Base-by-base conservation (phyloP, 1,139 yeast species). In the Hyphopichia wangnamkhiaoensis region DNA sequence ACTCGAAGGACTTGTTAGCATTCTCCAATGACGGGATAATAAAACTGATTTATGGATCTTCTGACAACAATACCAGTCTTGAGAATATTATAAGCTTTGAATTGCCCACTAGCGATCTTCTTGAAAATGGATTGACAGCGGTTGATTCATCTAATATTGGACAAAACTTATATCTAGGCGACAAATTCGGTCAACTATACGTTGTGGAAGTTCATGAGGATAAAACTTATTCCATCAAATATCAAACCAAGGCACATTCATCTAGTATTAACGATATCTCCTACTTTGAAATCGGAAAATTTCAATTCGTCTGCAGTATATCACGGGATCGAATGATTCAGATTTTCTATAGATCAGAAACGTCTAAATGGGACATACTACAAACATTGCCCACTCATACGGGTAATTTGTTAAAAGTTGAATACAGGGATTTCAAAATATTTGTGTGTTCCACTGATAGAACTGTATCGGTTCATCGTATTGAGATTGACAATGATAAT, bases 311-410 rank as follows among this genome's bases (percentile, higher is more conserved):
- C 2, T 66, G 68, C 16, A 71, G 76, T 36, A 72, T 79, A 29
- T 76, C 85, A 3, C 61, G 87, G 27, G 88, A 82, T 53, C 54
- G 87, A 34, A 81, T 81, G 66, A 71, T 82, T 29, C 88, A 82
- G 53, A 54, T 82, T 0, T 79, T 78, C 42, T 46, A 41, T 27
- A 53, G 29, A 36, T 46, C 1, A 48, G 46, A 10, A 43, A 47
- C 2, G 14, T 30, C 38, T 3, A 41, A 46, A 0, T 82, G 86
- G 86, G 68, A 65, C 8, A 55, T 82, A 6, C 55, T 72, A 25
- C 84, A 80, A 50, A 82, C 89, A 0, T 53, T 81, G 17, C 74
- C 78, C 0, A 59, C 72, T 2, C 88, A 82, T 50, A 78, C 75
- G 39, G 85, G 82, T 0, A 80, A 77, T 47, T 56, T 82, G 12